Evolutionary conservation across 345 rosid species (phyloP).

Genomic region (Eucalyptus urophylla): DNA sequence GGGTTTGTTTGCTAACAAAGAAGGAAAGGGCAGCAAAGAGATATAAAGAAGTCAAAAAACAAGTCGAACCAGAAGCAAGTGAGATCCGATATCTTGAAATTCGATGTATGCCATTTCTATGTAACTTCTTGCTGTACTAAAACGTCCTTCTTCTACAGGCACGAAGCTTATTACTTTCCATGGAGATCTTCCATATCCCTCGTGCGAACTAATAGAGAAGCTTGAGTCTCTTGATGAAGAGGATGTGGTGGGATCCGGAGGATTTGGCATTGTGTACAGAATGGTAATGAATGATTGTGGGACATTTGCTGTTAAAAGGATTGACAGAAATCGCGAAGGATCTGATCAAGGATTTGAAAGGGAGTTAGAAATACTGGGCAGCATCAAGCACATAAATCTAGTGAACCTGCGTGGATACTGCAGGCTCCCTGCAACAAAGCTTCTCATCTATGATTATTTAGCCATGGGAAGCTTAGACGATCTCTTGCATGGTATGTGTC

Average conservation of each 20-base stretch:
- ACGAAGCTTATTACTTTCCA: constrained; percentile 90
- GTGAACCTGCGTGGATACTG: constrained; percentile 94
- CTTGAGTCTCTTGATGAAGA: constrained; percentile 89
- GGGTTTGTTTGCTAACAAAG: constrained; percentile 73
- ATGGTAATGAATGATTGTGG: constrained; percentile 99
- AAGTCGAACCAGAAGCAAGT: constrained; percentile 57
- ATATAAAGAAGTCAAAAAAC: constrained; percentile 90
- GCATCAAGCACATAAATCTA: constrained; percentile 91
- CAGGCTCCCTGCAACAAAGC: constrained; percentile 72
- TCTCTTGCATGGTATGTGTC: constrained; percentile 61
- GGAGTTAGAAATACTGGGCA: constrained; percentile 88
- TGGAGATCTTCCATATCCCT: constrained; percentile 89
- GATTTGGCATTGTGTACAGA: constrained; percentile 91
- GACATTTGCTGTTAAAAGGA: constrained; percentile 90
- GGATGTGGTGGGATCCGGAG: constrained; percentile 94
- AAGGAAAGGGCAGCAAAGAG: constrained; percentile 82
- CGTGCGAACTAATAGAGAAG: constrained; percentile 82
- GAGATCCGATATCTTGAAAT: not conserved
- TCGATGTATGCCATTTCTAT: not conserved
- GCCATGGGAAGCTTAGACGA: constrained; percentile 92
- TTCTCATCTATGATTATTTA: constrained; percentile 85
- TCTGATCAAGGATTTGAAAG: constrained; percentile 91
- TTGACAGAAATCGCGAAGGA: constrained; percentile 80
- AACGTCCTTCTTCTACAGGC: constrained; percentile 11
- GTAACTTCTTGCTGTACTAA: not conserved